These are phyloP conservation scores for Aspergillus japonicus DNA, from an alignment of 2,329 filamentous ascomycete species.

Conservation along the genomic window DNA sequence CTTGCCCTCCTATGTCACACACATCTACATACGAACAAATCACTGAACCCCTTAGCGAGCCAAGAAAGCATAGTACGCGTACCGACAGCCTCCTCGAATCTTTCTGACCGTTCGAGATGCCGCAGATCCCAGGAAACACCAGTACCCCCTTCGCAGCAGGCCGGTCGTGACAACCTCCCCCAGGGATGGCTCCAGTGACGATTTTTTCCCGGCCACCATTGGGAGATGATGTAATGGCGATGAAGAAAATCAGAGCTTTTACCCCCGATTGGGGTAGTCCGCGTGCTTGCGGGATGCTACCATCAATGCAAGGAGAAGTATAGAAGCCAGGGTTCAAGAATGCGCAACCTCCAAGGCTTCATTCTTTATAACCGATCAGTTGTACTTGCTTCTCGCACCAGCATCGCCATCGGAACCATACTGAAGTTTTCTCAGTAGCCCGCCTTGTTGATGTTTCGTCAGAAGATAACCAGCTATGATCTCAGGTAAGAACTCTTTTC, in stretches of 20 bases:
- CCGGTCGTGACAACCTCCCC: not conserved
- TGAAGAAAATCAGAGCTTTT: not conserved
- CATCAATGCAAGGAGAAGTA: not conserved
- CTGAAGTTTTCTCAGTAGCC: no score
- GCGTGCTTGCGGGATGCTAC: not conserved
- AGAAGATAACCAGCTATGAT: not conserved
- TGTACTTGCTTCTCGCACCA: not conserved
- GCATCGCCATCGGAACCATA: not conserved
- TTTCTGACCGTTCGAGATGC: no score
- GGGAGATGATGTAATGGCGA: not conserved
- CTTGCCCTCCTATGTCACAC: not conserved
- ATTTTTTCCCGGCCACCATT: not conserved
- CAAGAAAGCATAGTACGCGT: not conserved
- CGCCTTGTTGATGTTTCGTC: not conserved
- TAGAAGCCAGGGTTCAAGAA: not conserved
- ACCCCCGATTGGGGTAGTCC: not conserved
- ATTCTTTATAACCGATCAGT: not conserved
- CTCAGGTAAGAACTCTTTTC: not conserved
- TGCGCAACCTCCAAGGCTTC: not conserved
- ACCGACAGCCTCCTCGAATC: not conserved
- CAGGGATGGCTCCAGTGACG: not conserved
- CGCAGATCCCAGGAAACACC: no score
- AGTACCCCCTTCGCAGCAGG: not conserved
- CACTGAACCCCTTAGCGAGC: not conserved
- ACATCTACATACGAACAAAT: not conserved